Conservation (phyloP, 2,329 filamentous ascomycete species). For the Aspergillus phoenicis region DNA sequence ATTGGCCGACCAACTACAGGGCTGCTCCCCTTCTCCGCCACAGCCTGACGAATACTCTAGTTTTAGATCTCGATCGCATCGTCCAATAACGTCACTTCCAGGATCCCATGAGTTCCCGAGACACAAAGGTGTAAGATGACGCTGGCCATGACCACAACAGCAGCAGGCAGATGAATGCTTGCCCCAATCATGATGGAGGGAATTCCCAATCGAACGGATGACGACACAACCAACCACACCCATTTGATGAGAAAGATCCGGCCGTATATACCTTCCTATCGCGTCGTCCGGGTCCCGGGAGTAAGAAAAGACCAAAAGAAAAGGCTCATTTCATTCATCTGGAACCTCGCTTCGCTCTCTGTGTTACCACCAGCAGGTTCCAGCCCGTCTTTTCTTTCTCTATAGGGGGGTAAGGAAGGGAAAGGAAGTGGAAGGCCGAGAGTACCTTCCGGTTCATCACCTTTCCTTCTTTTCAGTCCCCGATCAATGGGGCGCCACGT, state of each 20-base stretch:
- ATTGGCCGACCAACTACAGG: neutral
- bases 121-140: conserved; percentile 1
- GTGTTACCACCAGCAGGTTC: neutral
- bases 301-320: neutral
- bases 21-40: neutral
- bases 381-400: neutral
- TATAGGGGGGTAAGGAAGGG: too few species aligned
- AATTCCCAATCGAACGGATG: conserved; percentile 10
- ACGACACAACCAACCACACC: neutral
- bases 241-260: neutral
- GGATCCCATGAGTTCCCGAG: neutral
- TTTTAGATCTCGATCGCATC: neutral
- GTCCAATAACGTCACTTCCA: conserved; percentile 3
- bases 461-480: neutral
- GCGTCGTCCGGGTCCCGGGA: neutral
- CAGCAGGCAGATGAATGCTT: neutral
- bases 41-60: neutral
- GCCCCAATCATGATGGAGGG: neutral
- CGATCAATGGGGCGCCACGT: conserved; percentile 9
- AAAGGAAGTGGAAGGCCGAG: too few species aligned
- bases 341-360: neutral
- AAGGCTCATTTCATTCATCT: neutral
- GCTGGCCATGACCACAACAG: neutral
- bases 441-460: neutral
- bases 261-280: conserved; percentile 5